phyloP scores from a whole-genome alignment of 2,329 filamentous ascomycete genomes.

The Sclerotinia subarctica region DNA sequence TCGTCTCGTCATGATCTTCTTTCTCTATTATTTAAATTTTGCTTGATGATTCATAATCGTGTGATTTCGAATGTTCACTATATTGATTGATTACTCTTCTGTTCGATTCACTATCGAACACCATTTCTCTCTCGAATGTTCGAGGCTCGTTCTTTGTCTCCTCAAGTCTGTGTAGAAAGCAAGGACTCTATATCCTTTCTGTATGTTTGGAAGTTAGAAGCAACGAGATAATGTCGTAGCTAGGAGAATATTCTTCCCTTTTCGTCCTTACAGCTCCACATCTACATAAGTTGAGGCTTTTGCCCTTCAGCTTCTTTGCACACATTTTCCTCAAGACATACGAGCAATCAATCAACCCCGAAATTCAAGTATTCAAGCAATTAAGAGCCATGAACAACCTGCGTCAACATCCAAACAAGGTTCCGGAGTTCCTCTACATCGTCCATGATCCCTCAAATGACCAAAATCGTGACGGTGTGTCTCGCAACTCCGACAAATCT shows the following conservation, averaged over 20 bases:
- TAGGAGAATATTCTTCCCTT: background rate
- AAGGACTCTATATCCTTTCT: background rate
- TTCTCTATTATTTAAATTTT: too few species aligned
- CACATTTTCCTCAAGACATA: background rate
- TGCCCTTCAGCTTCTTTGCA: background rate
- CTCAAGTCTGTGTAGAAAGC: background rate
- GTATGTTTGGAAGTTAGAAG: too few species aligned
- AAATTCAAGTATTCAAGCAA: background rate
- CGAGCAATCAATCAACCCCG: background rate
- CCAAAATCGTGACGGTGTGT: background rate
- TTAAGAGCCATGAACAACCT: background rate
- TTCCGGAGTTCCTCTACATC: background rate
- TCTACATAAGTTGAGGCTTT: background rate
- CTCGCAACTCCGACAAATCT: background rate
- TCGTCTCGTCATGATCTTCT: background rate
- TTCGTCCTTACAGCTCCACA: background rate
- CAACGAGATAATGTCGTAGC: too few species aligned
- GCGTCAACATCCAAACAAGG: background rate
- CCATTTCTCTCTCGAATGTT: background rate
- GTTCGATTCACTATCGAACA: background rate
- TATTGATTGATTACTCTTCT: accelerated
- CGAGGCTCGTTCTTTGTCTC: background rate
- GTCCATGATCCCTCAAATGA: background rate
- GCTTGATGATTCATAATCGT: background rate
- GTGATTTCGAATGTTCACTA: background rate